Conservation (phyloP, 257 asterid genomes). For the Solanum sparsipilum region DNA sequence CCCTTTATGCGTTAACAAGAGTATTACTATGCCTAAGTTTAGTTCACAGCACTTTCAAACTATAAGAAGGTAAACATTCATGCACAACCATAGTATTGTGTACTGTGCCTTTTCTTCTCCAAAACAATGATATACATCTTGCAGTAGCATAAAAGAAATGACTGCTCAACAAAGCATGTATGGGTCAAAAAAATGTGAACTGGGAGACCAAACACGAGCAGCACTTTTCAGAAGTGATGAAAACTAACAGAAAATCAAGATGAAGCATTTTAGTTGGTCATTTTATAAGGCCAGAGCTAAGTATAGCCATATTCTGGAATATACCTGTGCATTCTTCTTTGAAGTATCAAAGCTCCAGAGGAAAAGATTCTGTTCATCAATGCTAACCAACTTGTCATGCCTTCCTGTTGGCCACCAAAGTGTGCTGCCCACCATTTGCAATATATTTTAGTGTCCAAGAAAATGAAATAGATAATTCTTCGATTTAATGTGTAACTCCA, state of each 20-base stretch:
- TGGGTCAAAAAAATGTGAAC: not conserved
- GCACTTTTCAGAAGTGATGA: not conserved
- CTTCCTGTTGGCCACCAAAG: slow-evolving; percentile 99
- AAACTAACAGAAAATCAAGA: not conserved
- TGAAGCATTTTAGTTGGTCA: not conserved
- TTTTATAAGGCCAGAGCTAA: not conserved
- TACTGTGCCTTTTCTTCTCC: not conserved
- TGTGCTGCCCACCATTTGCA: slow-evolving; percentile 40
- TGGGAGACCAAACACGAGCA: not conserved
- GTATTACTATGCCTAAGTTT: not conserved
- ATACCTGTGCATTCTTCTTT: slow-evolving; percentile 92
- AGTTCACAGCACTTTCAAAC: not conserved
- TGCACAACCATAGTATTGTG: not conserved
- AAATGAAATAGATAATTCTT: not conserved
- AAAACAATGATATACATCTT: not conserved
- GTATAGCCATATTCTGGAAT: not conserved
- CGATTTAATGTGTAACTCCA: not conserved
- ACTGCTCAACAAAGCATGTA: not conserved
- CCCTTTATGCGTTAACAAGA: not conserved
- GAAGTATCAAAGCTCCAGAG: slow-evolving; percentile 83
- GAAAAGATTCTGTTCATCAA: slow-evolving; percentile 80
- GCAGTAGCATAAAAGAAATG: not conserved
- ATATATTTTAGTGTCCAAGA: slow-evolving; percentile 7
- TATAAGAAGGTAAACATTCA: not conserved
- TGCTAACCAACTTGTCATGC: slow-evolving; percentile 81